Evolutionary conservation across 1,284 basidiomycete genomes (phyloP).

Genomic region (Irpex sp.): DNA sequence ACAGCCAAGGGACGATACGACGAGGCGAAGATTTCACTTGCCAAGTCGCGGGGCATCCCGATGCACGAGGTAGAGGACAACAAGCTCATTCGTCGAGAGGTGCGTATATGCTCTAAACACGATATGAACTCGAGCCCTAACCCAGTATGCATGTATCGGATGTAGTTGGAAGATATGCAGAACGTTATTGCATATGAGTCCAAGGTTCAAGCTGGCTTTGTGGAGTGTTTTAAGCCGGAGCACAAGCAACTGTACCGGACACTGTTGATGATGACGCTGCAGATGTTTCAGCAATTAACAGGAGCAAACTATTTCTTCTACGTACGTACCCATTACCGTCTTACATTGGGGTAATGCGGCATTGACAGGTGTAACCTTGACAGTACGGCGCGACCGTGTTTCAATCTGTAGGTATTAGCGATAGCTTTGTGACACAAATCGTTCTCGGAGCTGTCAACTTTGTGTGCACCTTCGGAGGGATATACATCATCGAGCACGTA

Average conservation of each 20-base stretch:
- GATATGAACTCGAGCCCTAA: too few relatives aligned
- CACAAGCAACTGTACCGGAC: slow-evolving; percentile 63
- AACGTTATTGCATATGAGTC: slow-evolving; percentile 45
- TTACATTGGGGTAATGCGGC: not conserved
- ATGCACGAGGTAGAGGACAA: slow-evolving; percentile 37
- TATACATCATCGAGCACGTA: slow-evolving; percentile 68
- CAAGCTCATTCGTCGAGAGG: slow-evolving; percentile 43
- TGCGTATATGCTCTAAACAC: slow-evolving; percentile 15
- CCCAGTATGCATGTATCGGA: not conserved
- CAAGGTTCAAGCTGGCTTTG: slow-evolving; percentile 46
- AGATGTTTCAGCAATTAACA: slow-evolving; percentile 75
- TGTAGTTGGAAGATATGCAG: slow-evolving; percentile 42
- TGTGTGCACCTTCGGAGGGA: slow-evolving; percentile 62
- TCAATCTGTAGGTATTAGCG: slow-evolving; percentile 60
- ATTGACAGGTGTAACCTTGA: not conserved
- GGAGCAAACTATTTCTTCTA: slow-evolving; percentile 73
- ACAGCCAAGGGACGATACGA: slow-evolving; percentile 44
- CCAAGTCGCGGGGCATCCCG: slow-evolving; percentile 53
- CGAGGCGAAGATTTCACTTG: slow-evolving; percentile 51
- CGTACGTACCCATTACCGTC: slow-evolving; percentile 17
- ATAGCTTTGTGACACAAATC: slow-evolving; percentile 71
- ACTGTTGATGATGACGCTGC: slow-evolving; percentile 63
- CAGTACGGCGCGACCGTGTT: slow-evolving; percentile 69
- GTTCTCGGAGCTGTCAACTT: slow-evolving; percentile 74
- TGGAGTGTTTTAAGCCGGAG: slow-evolving; percentile 53